phyloP scores from a whole-genome alignment of 306 rosid genomes.

The Vicia villosa region DNA sequence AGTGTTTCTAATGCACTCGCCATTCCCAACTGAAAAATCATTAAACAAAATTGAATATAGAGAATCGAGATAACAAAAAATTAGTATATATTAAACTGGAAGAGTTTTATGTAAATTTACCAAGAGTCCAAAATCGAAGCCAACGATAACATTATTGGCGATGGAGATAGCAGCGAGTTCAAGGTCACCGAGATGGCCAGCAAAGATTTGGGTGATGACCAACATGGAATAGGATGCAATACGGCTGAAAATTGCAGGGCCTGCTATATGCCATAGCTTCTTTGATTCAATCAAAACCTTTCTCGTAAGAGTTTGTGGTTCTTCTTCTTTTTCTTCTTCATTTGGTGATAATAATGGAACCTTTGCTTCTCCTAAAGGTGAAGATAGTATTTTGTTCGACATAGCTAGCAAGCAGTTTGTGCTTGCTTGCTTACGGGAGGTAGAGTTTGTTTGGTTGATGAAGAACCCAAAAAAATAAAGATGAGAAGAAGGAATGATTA shows the following conservation, averaged over 20 bases:
- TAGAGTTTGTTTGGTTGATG: neutral
- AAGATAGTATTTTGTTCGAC: constrained; percentile 35
- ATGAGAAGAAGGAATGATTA: neutral
- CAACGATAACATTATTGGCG: constrained; percentile 55
- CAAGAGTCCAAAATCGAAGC: constrained; percentile 66
- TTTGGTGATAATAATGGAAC: constrained; percentile 39
- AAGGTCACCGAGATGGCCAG: constrained; percentile 72
- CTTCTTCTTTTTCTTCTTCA: constrained; percentile 19
- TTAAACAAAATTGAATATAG: neutral
- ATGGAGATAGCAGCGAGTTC: constrained; percentile 71
- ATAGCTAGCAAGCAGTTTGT: constrained; percentile 1
- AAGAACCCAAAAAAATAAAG: neutral
- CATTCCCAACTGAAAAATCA: constrained; percentile 66
- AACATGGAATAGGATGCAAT: constrained; percentile 50
- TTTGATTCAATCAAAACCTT: constrained; percentile 59
- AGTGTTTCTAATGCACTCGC: constrained; percentile 83
- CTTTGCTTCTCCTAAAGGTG: constrained; percentile 38
- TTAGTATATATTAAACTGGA: too few relatives aligned
- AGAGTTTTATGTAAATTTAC: neutral
- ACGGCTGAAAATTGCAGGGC: constrained; percentile 69
- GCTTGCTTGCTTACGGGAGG: too few relatives aligned
- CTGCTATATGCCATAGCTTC: constrained; percentile 76
- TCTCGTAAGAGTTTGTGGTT: neutral
- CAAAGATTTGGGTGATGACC: constrained; percentile 74
- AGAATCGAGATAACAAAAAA: too few relatives aligned